A percentile compares a stretch with the other conserved stretches of the same genome.
phyloP scores from a whole-genome alignment of 177 flowering plant species.

The Tripterygium wilfordii region DNA sequence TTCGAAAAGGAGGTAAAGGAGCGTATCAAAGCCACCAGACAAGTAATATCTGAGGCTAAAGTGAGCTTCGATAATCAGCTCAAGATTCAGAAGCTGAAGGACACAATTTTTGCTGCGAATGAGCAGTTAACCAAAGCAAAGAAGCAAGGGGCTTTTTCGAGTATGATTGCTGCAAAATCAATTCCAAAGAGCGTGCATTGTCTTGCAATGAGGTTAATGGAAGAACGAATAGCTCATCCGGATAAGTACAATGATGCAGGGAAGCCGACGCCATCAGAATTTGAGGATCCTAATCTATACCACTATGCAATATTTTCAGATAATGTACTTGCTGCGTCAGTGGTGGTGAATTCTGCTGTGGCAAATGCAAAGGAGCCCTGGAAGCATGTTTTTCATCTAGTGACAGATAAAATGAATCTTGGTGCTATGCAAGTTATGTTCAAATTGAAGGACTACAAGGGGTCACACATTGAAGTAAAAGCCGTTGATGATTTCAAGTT shows the following conservation, averaged over 20 bases:
- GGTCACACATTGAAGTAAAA: constrained; percentile 38
- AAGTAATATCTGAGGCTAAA: constrained; percentile 29
- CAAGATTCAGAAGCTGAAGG: constrained; percentile 41
- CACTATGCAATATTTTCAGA: constrained; percentile 38
- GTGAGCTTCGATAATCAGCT: constrained; percentile 42
- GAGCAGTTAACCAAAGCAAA: constrained; percentile 36
- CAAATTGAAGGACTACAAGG: constrained; percentile 32
- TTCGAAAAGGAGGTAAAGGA: constrained; percentile 49
- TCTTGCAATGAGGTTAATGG: constrained; percentile 36
- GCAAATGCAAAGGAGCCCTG: constrained; percentile 37
- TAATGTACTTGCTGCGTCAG: constrained; percentile 37
- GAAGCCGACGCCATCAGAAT: constrained; percentile 17
- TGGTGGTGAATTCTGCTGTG: constrained; percentile 38
- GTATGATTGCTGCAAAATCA: constrained; percentile 40
- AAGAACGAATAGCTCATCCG: constrained; percentile 33
- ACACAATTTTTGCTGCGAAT: constrained; percentile 34
- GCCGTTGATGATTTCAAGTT: constrained; percentile 44
- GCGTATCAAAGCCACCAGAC: constrained; percentile 36
- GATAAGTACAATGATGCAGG: constrained; percentile 33
- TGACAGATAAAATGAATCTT: constrained; percentile 42
- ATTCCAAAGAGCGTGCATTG: constrained; percentile 37
- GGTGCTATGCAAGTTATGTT: constrained; percentile 48
- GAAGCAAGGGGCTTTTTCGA: constrained; percentile 40
- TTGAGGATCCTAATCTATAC: constrained; percentile 35
- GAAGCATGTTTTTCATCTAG: constrained; percentile 40